Evolutionary conservation across 1,284 basidiomycete species (phyloP).

Genomic region (Coniferiporia sulphurascens): DNA sequence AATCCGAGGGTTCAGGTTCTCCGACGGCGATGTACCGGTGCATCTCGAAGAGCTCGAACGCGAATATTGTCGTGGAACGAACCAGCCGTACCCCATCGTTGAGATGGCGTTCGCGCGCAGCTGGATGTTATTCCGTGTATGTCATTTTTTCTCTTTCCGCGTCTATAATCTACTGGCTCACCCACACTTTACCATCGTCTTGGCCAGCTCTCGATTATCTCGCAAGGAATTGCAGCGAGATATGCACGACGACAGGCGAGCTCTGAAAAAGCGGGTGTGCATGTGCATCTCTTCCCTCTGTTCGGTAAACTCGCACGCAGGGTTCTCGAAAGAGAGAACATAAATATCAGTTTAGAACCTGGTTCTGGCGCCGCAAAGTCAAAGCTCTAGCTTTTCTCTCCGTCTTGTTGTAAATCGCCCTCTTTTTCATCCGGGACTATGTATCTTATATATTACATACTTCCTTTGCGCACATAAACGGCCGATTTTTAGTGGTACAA

Average conservation of each 20-base stretch:
- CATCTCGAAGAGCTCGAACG: slow-evolving; percentile 70
- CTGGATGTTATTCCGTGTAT: slow-evolving; percentile 84
- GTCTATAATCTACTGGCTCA: background rate
- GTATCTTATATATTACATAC: no score
- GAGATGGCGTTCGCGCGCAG: slow-evolving; percentile 78
- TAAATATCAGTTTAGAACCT: background rate
- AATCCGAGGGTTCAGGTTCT: slow-evolving; percentile 58
- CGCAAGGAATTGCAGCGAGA: slow-evolving; percentile 91
- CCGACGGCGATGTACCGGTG: slow-evolving; percentile 51
- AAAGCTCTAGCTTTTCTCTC: background rate
- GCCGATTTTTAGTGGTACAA: no score
- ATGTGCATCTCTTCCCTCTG: slow-evolving; percentile 54
- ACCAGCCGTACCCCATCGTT: slow-evolving; percentile 63
- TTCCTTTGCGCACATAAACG: no score
- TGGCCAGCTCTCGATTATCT: slow-evolving; percentile 73
- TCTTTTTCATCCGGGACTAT: no score
- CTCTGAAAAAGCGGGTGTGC: slow-evolving; percentile 65
- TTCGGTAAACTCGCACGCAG: slow-evolving; percentile 60
- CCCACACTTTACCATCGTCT: background rate
- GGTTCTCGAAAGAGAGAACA: slow-evolving; percentile 50
- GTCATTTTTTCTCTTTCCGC: slow-evolving; percentile 24
- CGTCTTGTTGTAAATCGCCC: no score
- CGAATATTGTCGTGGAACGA: slow-evolving; percentile 63
- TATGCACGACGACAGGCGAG: slow-evolving; percentile 82
- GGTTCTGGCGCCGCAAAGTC: background rate